phyloP scores from a whole-genome alignment of 192 early-diverging fungal genomes.

The Gigaspora rosea region DNA sequence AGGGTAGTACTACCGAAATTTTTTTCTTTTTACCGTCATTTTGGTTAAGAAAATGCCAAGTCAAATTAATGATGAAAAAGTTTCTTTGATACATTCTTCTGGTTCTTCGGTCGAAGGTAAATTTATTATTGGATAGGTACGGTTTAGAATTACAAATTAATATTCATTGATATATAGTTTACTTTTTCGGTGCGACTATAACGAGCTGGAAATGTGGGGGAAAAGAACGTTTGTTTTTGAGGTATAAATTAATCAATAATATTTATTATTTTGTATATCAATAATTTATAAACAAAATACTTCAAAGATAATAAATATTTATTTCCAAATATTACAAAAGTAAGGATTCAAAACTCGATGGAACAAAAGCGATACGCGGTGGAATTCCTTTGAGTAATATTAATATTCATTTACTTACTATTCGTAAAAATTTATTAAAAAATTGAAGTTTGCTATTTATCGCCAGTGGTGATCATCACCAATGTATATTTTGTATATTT shows the following conservation, averaged over 20 bases:
- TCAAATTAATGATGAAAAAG: constrained; percentile 16
- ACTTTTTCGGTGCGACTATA: constrained; percentile 79
- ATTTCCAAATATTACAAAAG: constrained; percentile 44
- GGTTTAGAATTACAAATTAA: not conserved
- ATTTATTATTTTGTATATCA: not conserved
- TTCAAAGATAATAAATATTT: not conserved
- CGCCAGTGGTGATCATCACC: too few relatives aligned
- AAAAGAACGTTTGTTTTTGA: constrained; percentile 84
- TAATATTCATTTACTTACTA: too few relatives aligned
- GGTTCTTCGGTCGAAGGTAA: constrained; percentile 10
- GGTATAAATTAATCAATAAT: constrained; percentile 38
- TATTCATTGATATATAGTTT: constrained; percentile 7
- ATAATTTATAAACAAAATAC: not conserved
- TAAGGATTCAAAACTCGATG: constrained; percentile 77
- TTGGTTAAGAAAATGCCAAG: constrained; percentile 7
- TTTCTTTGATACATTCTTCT: not conserved
- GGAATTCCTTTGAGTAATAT: constrained; percentile 61
- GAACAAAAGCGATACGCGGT: constrained; percentile 91
- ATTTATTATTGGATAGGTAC: not conserved
- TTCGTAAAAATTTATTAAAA: not conserved
- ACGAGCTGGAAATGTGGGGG: constrained; percentile 83
- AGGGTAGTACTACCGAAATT: too few relatives aligned
- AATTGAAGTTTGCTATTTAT: not conserved
- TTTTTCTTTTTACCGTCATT: too few relatives aligned
- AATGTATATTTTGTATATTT: too few relatives aligned